These are phyloP conservation scores for Fragaria ananassa DNA, from an alignment of 306 rosid species.

Conservation along the genomic window DNA sequence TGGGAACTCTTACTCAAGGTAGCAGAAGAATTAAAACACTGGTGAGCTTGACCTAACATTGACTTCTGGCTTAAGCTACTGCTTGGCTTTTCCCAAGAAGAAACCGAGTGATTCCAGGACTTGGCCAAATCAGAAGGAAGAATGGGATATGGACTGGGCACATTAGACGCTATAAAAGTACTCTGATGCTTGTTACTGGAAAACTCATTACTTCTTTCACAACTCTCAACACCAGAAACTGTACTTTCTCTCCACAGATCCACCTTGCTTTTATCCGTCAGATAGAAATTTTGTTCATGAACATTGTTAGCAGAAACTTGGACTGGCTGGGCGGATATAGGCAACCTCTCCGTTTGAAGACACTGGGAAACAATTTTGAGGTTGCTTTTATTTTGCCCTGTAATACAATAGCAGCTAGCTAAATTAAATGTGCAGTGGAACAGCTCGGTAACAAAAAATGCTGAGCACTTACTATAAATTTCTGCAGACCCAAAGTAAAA, in stretches of 20 bases:
- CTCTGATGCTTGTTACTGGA: slow-evolving; percentile 40
- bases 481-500: neutral
- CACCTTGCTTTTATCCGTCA: slow-evolving; percentile 42
- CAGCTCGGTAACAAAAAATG: slow-evolving; percentile 10
- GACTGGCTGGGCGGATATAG: slow-evolving; percentile 43
- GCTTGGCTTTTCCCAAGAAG: slow-evolving; percentile 69
- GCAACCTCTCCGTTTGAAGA: slow-evolving; percentile 49
- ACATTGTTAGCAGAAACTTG: slow-evolving; percentile 44
- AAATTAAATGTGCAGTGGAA: slow-evolving; percentile 1
- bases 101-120: slow-evolving; percentile 64
- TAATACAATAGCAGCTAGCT: slow-evolving; percentile 26
- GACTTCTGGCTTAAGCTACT: slow-evolving; percentile 59
- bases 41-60: slow-evolving; percentile 50
- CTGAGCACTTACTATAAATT: slow-evolving; percentile 1
- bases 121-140: slow-evolving; percentile 48
- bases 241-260: slow-evolving; percentile 54
- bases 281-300: slow-evolving; percentile 45
- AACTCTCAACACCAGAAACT: slow-evolving; percentile 40
- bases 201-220: slow-evolving; percentile 48
- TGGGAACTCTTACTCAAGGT: slow-evolving; percentile 47
- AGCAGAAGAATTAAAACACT: slow-evolving; percentile 39
- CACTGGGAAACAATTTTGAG: slow-evolving; percentile 41
- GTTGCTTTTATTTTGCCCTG: slow-evolving; percentile 58
- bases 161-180: slow-evolving; percentile 39
- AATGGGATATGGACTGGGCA: slow-evolving; percentile 36